These are phyloP conservation scores for Trichosporon faecale DNA, from an alignment of 1,284 basidiomycete genomes.

Conservation along the genomic window DNA sequence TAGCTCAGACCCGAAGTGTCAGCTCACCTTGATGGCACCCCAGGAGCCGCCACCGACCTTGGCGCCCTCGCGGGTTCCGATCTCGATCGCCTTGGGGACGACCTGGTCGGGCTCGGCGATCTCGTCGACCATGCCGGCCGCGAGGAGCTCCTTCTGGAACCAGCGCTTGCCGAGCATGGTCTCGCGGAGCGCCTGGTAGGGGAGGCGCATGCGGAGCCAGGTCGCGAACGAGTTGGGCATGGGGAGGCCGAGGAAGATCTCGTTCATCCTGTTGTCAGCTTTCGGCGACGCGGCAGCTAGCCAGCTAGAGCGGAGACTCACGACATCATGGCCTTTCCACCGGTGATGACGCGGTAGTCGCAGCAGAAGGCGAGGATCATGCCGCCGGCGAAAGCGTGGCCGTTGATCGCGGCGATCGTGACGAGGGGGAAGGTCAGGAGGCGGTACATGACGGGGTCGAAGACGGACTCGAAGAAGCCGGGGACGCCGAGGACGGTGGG, in stretches of 20 bases:
- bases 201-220: conserved; percentile 66
- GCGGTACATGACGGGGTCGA: conserved; percentile 45
- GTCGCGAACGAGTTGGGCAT: conserved; percentile 71
- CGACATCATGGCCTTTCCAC: conserved; percentile 76
- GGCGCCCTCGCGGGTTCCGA: conserved; percentile 50
- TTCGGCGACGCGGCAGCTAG: neutral
- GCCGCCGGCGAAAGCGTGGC: conserved; percentile 82
- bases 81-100: conserved; percentile 53
- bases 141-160: conserved; percentile 67
- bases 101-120: conserved; percentile 61
- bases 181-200: conserved; percentile 65
- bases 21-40: conserved; percentile 56
- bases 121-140: conserved; percentile 69
- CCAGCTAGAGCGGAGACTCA: conserved; percentile 41
- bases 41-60: conserved; percentile 55
- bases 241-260: conserved; percentile 78
- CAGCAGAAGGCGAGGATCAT: conserved; percentile 76
- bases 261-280: conserved; percentile 2
- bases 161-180: conserved; percentile 79
- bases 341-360: conserved; percentile 88
- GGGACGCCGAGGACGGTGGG: conserved; percentile 59
- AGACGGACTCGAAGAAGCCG: conserved; percentile 65
- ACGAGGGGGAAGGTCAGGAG: conserved; percentile 54
- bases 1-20: neutral
- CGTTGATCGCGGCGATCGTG: conserved; percentile 83